Base-by-base conservation (phyloP, 2,329 filamentous ascomycete species). In the Alternaria conjuncta region DNA sequence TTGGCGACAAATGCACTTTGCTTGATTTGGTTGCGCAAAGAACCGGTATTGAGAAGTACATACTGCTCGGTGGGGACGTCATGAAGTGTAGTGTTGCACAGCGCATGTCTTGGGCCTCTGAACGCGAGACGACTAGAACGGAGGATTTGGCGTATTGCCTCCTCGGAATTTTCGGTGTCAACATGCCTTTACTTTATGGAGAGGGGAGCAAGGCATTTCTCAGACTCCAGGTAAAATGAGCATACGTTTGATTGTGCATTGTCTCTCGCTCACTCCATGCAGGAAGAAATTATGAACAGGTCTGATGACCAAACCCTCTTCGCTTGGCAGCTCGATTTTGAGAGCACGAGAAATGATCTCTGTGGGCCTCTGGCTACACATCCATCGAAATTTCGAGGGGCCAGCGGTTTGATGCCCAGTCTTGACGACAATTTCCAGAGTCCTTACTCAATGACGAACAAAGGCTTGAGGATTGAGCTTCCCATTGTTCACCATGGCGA, bases 121-220 rank as follows among this genome's bases (percentile, higher is more conserved):
- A 18, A n/a, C 20, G 50, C 3, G 20, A 23, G 15, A 41, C 50
- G 1, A n/a, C 50, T 3, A 18, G 49, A 4, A 30, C 2, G 2
- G 49, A 54, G 15, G 50, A 54, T 3, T 11, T 41, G 9, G 50
- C 50, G 8, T 54, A 41, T 9, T 54, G 50, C 15, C 50, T 54
- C 1, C 50, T 54, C 1, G 28, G 30, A 15, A 3, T 54, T 4
- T 41, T 54, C 2, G 50, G 30, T 54, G 50, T 41, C 30, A 41
- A 54, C 13, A 54, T 54, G 18, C 50, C 50, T 0, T 10, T 41
- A 1, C 13, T 54, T 2, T 41, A 41, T 18, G 30, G 30, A 32
- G 50, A 54, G 3, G 30, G 12, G 5, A 18, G 5, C 3, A 54
- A 25, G 2, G 50, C 28, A 2, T 54, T 54, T 41, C 7, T 41